A percentile compares a stretch with the other conserved stretches of the same genome.
Conservation (phyloP, 2,329 filamentous ascomycete species). For the Fusarium pseudonygamai region DNA sequence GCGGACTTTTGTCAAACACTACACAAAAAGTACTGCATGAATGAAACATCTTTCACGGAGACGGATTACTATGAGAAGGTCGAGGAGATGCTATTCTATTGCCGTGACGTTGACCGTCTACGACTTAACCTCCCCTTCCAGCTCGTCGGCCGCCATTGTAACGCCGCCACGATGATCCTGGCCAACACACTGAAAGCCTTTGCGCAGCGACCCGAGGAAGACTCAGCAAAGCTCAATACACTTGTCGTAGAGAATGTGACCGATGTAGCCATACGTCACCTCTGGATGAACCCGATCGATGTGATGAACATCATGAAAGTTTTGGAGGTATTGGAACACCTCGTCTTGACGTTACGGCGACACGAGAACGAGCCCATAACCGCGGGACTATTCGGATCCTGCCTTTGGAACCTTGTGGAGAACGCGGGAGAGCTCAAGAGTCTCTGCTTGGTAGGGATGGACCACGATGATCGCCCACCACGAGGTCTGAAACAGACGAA, state of each 20-base stretch:
- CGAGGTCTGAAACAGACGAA: constrained; percentile 52
- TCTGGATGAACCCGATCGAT: constrained; percentile 63
- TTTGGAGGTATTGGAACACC: constrained; percentile 53
- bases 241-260: constrained; percentile 62
- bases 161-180: constrained; percentile 60
- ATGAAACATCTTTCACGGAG: constrained; percentile 59
- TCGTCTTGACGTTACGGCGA: constrained; percentile 58
- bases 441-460: constrained; percentile 59
- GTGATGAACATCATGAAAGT: constrained; percentile 58
- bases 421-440: constrained; percentile 56
- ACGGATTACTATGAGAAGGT: constrained; percentile 55
- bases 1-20: constrained; percentile 55
- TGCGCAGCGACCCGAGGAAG: constrained; percentile 56
- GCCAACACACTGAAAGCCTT: constrained; percentile 62
- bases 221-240: constrained; percentile 53
- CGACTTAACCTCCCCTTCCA: constrained; percentile 63
- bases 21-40: constrained; percentile 59
- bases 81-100: constrained; percentile 55
- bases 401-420: constrained; percentile 61
- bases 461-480: constrained; percentile 52
- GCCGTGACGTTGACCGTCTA: constrained; percentile 56
- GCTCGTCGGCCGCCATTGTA: constrained; percentile 56
- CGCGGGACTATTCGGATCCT: constrained; percentile 53
- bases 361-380: constrained; percentile 51
- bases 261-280: constrained; percentile 57